Evolutionary conservation across 2,329 filamentous ascomycete genomes (phyloP).

Genomic region (Epichloe gansuensis): DNA sequence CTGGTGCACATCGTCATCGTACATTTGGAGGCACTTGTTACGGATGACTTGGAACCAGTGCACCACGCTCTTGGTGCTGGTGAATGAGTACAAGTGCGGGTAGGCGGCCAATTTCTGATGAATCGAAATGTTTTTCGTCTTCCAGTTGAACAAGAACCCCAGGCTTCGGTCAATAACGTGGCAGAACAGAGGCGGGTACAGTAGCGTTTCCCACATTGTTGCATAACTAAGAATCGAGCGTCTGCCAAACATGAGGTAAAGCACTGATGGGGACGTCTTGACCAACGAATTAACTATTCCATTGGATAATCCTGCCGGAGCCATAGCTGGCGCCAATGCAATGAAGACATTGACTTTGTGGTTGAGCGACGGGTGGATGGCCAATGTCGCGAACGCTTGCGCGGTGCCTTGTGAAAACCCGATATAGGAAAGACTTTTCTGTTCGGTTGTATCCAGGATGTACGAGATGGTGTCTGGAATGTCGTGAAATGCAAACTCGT

Average conservation of each 20-base stretch:
- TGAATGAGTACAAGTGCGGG: conserved; percentile 91
- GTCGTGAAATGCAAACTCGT: conserved; percentile 95
- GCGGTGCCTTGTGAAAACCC: conserved; percentile 96
- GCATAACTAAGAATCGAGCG: conserved; percentile 84
- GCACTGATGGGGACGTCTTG: conserved; percentile 82
- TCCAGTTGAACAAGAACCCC: conserved; percentile 81
- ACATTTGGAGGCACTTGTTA: conserved; percentile 95
- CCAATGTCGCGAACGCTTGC: conserved; percentile 86
- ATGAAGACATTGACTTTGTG: conserved; percentile 93
- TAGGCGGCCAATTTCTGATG: conserved; percentile 93
- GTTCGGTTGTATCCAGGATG: conserved; percentile 70
- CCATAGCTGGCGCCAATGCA: conserved; percentile 91
- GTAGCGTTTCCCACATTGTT: conserved; percentile 92
- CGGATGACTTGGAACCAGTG: conserved; percentile 99
- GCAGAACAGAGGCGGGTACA: conserved; percentile 90
- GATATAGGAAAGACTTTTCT: conserved; percentile 82
- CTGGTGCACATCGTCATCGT: conserved; percentile 82
- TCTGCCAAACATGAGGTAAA: conserved; percentile 86
- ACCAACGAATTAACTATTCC: conserved; percentile 85
- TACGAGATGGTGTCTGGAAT: conserved; percentile 93
- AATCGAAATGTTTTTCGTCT: conserved; percentile 65
- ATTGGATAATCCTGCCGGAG: conserved; percentile 78
- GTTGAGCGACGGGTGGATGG: conserved; percentile 85
- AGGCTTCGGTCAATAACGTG: conserved; percentile 74
- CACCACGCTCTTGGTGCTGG: conserved; percentile 90